A percentile compares a stretch with the other conserved stretches of the same genome.
Evolutionary conservation across 73 alveolate genomes (phyloP).

Genomic region (Paraurostyla sp.): DNA sequence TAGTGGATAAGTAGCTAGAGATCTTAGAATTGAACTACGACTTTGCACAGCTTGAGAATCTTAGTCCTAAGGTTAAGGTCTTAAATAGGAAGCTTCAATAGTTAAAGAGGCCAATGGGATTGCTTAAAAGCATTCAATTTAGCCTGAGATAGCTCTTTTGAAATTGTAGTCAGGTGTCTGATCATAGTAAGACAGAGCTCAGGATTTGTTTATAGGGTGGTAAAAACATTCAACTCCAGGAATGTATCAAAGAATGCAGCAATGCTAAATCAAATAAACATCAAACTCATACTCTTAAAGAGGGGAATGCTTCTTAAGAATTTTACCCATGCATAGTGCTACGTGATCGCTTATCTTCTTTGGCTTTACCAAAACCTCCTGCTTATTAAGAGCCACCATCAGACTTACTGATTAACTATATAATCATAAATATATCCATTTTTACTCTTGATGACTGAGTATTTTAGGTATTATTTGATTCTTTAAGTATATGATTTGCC

Average conservation of each 20-base stretch:
- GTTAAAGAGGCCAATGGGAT: slow-evolving; percentile 33
- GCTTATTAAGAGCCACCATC: neutral
- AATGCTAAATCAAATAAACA: neutral
- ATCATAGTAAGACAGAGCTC: neutral
- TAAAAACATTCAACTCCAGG: neutral
- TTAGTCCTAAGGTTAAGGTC: neutral
- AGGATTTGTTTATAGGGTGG: neutral
- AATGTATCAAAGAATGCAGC: neutral
- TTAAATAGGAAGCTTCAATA: neutral
- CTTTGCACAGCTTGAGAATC: neutral
- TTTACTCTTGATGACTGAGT: slow-evolving; percentile 3
- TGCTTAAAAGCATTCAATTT: slow-evolving; percentile 28
- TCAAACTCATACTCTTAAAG: neutral
- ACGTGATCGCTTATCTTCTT: slow-evolving; percentile 25
- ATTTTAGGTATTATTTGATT: slow-evolving; percentile 30
- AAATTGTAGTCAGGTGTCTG: slow-evolving; percentile 1
- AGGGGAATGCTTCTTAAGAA: slow-evolving; percentile 37
- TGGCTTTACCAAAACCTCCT: neutral
- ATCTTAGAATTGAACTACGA: neutral
- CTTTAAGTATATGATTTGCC: slow-evolving; percentile 43
- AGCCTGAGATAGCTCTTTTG: slow-evolving; percentile 7
- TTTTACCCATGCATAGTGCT: slow-evolving; percentile 33
- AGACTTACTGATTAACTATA: neutral
- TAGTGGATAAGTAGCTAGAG: neutral
- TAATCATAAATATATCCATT: neutral